Base-by-base conservation (phyloP, 495 filamentous ascomycete species). In the Hypoxylon fragiforme region DNA sequence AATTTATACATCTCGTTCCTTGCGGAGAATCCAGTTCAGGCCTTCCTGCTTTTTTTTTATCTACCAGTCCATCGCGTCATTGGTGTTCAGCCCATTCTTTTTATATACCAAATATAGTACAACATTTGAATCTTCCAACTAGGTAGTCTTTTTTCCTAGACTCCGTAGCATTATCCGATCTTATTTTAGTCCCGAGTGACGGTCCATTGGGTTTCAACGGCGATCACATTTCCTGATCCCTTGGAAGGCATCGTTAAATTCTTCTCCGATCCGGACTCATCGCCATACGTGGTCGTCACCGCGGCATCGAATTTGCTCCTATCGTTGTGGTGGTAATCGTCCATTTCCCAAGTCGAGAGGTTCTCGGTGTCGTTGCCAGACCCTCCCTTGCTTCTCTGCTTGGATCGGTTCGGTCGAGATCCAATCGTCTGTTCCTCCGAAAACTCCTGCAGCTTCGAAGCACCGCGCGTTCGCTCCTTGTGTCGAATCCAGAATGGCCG, bases 181-280 rank as follows among this genome's bases (percentile, higher is more conserved):
- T 4, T 4, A 4, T 4, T 9, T 54, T 24, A 54, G 26, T 30
- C 14, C 12, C 42, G 34, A 24, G 50, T 54, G 19, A 54, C 50
- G 18, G 34, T 31, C 50, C 50, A 54, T 14, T 39, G 5, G 40
- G 41, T 54, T 3, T 54, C 50, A 26, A 54, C 41, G 7, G 40
- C 20, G 16, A 54, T 54, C 1, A 6, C 21, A 16, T 45, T 38
- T 6, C 15, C 13, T 8, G 50, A 31, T 16, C 9, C n/a, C 8
- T 44, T 28, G 12, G 40, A 13, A 6, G 40, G 15, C 4, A 20
- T 15, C 2, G 37, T 51, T 13, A 54, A 7, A 19, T 45, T 44
- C 7, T 54, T 54, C 50, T 54, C 50, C 12, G 50, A 54, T 11
- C 42, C 50, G 11, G 50, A 54, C 18, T 54, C 50, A 32, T 54